Evolutionary conservation across 2,329 filamentous ascomycete species (phyloP).

Genomic region (Phialophora tarda): DNA sequence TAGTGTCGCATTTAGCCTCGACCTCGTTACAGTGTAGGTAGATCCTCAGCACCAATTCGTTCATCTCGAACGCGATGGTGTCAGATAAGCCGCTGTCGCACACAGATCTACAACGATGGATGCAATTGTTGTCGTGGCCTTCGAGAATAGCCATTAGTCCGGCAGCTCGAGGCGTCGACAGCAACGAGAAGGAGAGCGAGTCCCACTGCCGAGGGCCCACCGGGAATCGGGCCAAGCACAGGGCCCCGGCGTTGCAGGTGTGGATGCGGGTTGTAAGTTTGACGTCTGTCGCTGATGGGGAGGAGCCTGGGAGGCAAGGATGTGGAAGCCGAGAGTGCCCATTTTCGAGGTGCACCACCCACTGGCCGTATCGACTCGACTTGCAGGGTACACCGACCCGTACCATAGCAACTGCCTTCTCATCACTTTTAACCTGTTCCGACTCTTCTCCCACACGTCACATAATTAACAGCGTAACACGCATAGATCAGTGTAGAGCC

Average conservation of each 20-base stretch:
- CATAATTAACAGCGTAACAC: not conserved
- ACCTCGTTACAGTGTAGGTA: not conserved
- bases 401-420: conserved; percentile 8
- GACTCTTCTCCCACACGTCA: not conserved
- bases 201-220: conserved; percentile 8
- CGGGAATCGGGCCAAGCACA: conserved; percentile 1
- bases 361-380: conserved; percentile 16
- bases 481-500: conserved; percentile 1
- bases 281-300: conserved; percentile 2
- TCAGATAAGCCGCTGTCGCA: not conserved
- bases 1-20: not conserved
- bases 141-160: conserved; percentile 2
- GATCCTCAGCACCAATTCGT: conserved; percentile 9
- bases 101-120: not conserved
- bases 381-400: conserved; percentile 13
- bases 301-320: conserved; percentile 14
- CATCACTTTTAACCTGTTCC: conserved; percentile 20
- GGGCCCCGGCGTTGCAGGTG: conserved; percentile 10
- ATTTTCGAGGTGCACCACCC: conserved; percentile 11
- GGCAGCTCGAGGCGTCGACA: not conserved
- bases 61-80: conserved; percentile 2
- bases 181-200: not conserved
- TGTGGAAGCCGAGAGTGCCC: conserved; percentile 20
- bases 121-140: not conserved
- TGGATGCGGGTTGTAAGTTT: conserved; percentile 13